A percentile compares a stretch with the other conserved stretches of the same genome.
Evolutionary conservation across 2,329 filamentous ascomycete species (phyloP).

Genomic region (Madurella fahalii): DNA sequence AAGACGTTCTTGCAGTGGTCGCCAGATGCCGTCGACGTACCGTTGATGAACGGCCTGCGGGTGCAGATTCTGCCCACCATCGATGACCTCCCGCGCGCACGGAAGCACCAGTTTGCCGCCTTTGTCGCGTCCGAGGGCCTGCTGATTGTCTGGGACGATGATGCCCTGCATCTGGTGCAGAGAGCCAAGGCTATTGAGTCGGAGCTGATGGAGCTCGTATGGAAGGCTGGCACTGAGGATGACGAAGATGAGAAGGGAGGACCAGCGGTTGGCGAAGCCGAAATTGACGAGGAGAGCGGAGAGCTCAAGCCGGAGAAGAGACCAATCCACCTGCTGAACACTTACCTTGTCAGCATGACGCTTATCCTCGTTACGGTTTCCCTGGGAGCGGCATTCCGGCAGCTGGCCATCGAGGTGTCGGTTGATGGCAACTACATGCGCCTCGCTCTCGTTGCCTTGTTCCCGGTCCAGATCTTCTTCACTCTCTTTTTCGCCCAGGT

Average conservation of each 20-base stretch:
- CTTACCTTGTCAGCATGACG: constrained; percentile 63
- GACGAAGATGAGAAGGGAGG: constrained; percentile 49
- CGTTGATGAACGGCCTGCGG: constrained; percentile 70
- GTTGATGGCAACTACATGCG: constrained; percentile 61
- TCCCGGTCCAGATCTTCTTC: constrained; percentile 73
- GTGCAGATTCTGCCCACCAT: constrained; percentile 72
- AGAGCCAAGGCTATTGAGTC: constrained; percentile 69
- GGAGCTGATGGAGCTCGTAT: constrained; percentile 73
- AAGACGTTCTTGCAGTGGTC: constrained; percentile 72
- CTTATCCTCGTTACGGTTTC: constrained; percentile 61
- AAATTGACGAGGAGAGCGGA: constrained; percentile 70
- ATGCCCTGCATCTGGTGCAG: constrained; percentile 64
- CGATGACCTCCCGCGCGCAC: constrained; percentile 63
- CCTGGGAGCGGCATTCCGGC: constrained; percentile 65
- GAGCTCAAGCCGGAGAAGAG: constrained; percentile 61
- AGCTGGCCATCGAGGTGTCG: constrained; percentile 63
- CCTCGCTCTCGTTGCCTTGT: constrained; percentile 60
- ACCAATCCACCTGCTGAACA: constrained; percentile 66
- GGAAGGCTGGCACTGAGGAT: constrained; percentile 54
- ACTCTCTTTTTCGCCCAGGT: constrained; percentile 78
- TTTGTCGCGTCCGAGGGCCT: constrained; percentile 69
- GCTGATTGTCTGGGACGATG: constrained; percentile 78
- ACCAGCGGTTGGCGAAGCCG: constrained; percentile 43
- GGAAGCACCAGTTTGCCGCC: constrained; percentile 77
- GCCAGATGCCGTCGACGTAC: constrained; percentile 69